Evolutionary conservation across 441 rosid species (phyloP).

Genomic region (Cnidoscolus chayamansa): DNA sequence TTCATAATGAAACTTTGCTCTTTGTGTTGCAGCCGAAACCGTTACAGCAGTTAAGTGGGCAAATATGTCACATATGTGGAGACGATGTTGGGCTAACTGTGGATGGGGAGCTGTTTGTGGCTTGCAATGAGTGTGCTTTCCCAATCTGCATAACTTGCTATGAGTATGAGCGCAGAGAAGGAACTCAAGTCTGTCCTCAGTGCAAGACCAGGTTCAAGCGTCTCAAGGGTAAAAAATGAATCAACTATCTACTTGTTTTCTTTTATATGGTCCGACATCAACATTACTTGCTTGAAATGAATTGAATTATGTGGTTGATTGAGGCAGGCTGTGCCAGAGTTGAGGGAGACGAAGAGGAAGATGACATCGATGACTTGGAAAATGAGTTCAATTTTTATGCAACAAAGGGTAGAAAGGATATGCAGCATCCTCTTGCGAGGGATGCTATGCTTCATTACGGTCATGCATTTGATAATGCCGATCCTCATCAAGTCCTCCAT

Average conservation of each 20-base stretch:
- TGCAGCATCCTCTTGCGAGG: neutral
- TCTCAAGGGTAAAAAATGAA: constrained; percentile 36
- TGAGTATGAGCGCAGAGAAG: constrained; percentile 54
- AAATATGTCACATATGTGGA: constrained; percentile 48
- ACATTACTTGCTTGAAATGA: neutral
- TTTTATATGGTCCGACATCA: neutral
- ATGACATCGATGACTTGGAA: constrained; percentile 50
- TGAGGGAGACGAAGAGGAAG: constrained; percentile 57
- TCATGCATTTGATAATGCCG: neutral
- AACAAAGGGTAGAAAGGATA: constrained; percentile 6
- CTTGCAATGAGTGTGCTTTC: constrained; percentile 57
- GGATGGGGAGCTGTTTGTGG: constrained; percentile 48
- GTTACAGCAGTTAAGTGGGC: constrained; percentile 29
- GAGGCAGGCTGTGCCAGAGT: constrained; percentile 47
- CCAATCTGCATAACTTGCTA: constrained; percentile 56
- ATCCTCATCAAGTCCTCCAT: constrained; percentile 6
- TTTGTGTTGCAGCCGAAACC: constrained; percentile 30
- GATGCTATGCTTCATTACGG: constrained; percentile 5
- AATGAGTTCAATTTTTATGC: constrained; percentile 46
- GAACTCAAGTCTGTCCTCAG: constrained; percentile 49
- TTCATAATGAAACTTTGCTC: neutral
- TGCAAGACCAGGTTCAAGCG: constrained; percentile 59
- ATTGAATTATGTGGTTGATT: neutral
- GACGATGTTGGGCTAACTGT: constrained; percentile 41
- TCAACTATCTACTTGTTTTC: neutral